phyloP scores from a whole-genome alignment of 1,139 yeast species.

The Pichiaceae sp. region DNA sequence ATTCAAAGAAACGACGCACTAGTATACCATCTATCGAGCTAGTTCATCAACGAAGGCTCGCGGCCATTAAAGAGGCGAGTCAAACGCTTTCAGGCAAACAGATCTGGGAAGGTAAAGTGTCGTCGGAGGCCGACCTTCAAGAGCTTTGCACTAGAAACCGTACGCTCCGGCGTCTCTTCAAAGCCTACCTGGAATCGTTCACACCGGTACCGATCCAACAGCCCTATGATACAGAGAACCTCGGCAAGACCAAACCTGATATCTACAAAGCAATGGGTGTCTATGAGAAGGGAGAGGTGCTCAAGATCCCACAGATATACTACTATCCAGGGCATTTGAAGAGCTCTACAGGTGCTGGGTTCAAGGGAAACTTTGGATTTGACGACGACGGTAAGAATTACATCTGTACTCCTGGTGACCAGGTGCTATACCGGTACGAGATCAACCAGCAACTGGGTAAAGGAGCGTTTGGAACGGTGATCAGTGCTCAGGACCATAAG shows the following conservation, averaged over 20 bases:
- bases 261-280: slow-evolving; percentile 27
- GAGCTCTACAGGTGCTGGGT: slow-evolving; percentile 26
- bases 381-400: slow-evolving; percentile 68
- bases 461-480: slow-evolving; percentile 82
- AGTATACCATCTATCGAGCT: slow-evolving; percentile 1
- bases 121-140: slow-evolving; percentile 8
- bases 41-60: slow-evolving; percentile 3
- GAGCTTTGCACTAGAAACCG: slow-evolving; percentile 3
- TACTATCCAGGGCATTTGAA: slow-evolving; percentile 14
- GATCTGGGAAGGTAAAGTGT: slow-evolving; percentile 3
- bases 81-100: neutral
- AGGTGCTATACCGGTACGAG: slow-evolving; percentile 68
- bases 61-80: slow-evolving; percentile 1
- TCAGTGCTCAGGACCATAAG: slow-evolving; percentile 64
- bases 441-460: slow-evolving; percentile 54
- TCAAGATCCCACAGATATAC: slow-evolving; percentile 35
- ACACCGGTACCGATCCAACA: neutral
- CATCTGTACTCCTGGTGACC: slow-evolving; percentile 51
- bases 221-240: slow-evolving; percentile 7
- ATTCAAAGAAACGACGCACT: neutral
- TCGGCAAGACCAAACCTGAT: slow-evolving; percentile 13
- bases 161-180: slow-evolving; percentile 6
- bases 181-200: slow-evolving; percentile 5
- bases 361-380: slow-evolving; percentile 54
- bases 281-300: slow-evolving; percentile 48